Base-by-base conservation (phyloP, 192 early-diverging fungal species). In the Chytriomyces hyalinus region DNA sequence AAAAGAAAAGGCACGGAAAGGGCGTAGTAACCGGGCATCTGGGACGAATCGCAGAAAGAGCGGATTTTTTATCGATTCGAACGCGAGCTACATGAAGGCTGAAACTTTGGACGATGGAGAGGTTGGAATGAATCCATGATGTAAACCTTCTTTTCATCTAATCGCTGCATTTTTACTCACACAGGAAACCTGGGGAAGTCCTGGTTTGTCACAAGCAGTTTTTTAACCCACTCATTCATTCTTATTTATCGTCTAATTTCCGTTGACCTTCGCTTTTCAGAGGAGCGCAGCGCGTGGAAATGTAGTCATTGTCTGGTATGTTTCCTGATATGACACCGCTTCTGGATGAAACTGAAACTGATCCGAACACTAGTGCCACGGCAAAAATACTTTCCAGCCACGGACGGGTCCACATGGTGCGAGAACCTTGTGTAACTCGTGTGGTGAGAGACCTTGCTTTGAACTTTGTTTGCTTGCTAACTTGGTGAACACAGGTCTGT, bases 291-390 rank as follows among this genome's bases (percentile, higher is more conserved):
- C 10, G 51, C 20, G 17, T 78, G 76, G 76, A 53, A 57, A 28
- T 78, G 76, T 46, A 44, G 24, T 6, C 60, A 78, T 49, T 78
- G 76, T 44, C 51, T 70, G 51, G 76, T 78, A 47, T 62, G 76
- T 20, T 17, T 62, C 53, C 11, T 17, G 36, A 72, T 63, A 13
- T 47, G 9, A 11, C 65, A 49, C 36, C 6, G n/a, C 28, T 75
- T 75, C 36, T 10, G 45, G 49, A 24, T 67, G 11, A 6, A 49
- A 10, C 15, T n/a, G 7, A 53, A 17, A 15, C 47, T 36, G 26
- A 28, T 8, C n/a, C 65, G 24, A 49, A 46, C n/a, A 11, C 8
- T 9, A 78, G 76, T 78, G 76, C 48, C 17, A 8, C 7, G 76
- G 67, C 6, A 78, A 78, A 49, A 48, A 70, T 28, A 78, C 76